phyloP scores from a whole-genome alignment of 176 grass and related monocot genomes.

The Ampelocalamus luodianensis region DNA sequence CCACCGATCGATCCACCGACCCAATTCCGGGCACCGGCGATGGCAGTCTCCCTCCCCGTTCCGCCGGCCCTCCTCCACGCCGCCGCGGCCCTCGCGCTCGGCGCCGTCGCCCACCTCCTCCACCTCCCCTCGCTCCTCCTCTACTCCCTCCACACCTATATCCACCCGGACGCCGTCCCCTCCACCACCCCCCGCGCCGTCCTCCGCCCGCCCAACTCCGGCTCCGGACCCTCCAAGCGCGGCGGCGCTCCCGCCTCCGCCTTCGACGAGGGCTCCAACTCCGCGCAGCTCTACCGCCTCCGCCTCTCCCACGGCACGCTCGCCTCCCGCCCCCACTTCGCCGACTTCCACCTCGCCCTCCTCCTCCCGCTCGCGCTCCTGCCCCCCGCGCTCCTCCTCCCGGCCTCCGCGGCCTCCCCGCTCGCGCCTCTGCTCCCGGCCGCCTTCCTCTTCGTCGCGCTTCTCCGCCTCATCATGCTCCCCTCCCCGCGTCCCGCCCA shows the following conservation, averaged over 20 bases:
- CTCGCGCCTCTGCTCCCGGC: conserved; percentile 33
- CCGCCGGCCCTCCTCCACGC: conserved; percentile 47
- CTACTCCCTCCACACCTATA: conserved; percentile 82
- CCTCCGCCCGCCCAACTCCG: conserved; percentile 57
- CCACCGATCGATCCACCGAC: conserved; percentile 40
- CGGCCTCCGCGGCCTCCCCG: conserved; percentile 10
- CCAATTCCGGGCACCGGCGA: conserved; percentile 45
- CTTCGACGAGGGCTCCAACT: conserved; percentile 56
- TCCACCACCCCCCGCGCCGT: conserved; percentile 65
- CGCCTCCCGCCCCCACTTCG: conserved; percentile 67
- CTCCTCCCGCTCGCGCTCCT: conserved; percentile 55
- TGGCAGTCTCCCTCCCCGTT: conserved; percentile 42
- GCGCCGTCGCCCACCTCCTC: conserved; percentile 45
- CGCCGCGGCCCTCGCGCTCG: background rate
- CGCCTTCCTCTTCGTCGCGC: conserved; percentile 50
- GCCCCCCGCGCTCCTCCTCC: conserved; percentile 45
- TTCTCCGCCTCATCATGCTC: conserved; percentile 56
- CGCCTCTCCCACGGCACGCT: conserved; percentile 69
- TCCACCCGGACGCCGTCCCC: conserved; percentile 80
- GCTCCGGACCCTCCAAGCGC: conserved; percentile 41
- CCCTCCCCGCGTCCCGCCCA: conserved; percentile 56
- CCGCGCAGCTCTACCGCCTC: conserved; percentile 83
- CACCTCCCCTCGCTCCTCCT: conserved; percentile 73
- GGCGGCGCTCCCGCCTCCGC: conserved; percentile 21
- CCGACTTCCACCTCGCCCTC: conserved; percentile 52